Evolutionary conservation across 345 rosid species (phyloP).

Genomic region (Psidium friedrichsthalianum): DNA sequence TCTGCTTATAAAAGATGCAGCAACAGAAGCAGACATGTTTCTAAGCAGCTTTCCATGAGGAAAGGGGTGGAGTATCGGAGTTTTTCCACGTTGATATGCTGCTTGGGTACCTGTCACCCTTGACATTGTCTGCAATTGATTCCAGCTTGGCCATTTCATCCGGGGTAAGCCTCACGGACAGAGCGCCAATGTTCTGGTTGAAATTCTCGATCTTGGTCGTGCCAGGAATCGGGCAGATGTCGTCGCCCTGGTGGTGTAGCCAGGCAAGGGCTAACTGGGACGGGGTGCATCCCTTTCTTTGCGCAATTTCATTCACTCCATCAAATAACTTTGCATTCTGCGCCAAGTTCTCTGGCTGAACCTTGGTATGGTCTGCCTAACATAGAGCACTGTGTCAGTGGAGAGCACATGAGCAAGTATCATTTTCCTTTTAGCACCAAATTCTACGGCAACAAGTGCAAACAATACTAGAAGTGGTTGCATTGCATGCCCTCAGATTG

Average conservation of each 20-base stretch:
- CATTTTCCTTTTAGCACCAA: neutral
- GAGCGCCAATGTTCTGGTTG: constrained; percentile 16
- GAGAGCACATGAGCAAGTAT: neutral
- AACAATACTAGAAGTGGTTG: neutral
- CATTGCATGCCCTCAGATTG: neutral
- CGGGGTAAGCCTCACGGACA: constrained; percentile 38
- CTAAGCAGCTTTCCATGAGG: constrained; percentile 28
- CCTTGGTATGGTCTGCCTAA: constrained; percentile 5
- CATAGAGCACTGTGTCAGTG: neutral
- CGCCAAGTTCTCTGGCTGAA: neutral
- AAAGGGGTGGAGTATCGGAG: constrained; percentile 44
- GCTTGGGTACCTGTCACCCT: constrained; percentile 30
- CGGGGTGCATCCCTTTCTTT: constrained; percentile 5
- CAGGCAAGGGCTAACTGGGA: neutral
- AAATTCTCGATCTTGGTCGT: constrained; percentile 6
- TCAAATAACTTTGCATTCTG: constrained; percentile 4
- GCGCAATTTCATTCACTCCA: constrained; percentile 4
- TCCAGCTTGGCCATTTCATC: constrained; percentile 58
- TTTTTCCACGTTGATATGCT: constrained; percentile 10
- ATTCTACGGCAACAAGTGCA: neutral
- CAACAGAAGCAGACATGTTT: neutral
- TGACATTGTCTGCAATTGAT: constrained; percentile 24
- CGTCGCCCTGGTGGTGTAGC: constrained; percentile 5
- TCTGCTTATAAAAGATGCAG: neutral
- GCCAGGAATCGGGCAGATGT: neutral